Evolutionary conservation across 495 filamentous ascomycete species (phyloP).

Genomic region (Thermothielavioides terrestris): DNA sequence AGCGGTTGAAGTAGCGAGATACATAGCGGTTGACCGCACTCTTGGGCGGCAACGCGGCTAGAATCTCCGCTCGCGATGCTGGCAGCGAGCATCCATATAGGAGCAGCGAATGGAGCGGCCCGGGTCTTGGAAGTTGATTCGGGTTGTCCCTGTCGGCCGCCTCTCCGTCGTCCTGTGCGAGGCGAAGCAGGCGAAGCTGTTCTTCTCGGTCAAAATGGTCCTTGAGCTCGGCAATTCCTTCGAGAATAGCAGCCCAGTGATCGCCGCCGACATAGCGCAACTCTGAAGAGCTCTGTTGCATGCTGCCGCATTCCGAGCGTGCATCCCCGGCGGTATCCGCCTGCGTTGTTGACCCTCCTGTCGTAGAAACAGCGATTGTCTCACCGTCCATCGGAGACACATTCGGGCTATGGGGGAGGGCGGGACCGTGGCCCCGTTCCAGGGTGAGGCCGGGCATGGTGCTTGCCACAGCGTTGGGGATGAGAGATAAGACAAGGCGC

Average conservation of each 20-base stretch:
- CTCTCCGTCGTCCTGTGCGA: not conserved
- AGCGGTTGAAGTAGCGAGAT: slow-evolving; percentile 1
- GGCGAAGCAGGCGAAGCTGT: no score
- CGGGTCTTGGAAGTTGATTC: no score
- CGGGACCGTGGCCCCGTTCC: not conserved
- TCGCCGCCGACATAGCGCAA: not conserved
- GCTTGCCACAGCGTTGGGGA: not conserved
- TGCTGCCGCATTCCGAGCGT: not conserved
- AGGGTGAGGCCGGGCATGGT: not conserved
- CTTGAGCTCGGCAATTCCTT: not conserved
- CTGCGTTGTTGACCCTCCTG: no score
- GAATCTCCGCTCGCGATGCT: not conserved
- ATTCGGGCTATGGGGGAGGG: no score
- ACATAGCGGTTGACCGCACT: not conserved
- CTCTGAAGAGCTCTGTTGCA: not conserved
- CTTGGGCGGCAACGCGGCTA: not conserved
- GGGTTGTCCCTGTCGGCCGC: no score
- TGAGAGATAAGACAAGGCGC: not conserved
- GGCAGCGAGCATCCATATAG: not conserved
- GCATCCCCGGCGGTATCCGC: not conserved
- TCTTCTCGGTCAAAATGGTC: not conserved
- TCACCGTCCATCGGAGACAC: not conserved
- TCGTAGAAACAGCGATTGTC: not conserved
- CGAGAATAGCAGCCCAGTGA: not conserved
- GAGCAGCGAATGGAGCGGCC: not conserved